Evolutionary conservation across 352 stramenopile species (phyloP), one percentile per base, ranked within the genome.

Genomic region (Thraustochytrium sp.): DNA sequence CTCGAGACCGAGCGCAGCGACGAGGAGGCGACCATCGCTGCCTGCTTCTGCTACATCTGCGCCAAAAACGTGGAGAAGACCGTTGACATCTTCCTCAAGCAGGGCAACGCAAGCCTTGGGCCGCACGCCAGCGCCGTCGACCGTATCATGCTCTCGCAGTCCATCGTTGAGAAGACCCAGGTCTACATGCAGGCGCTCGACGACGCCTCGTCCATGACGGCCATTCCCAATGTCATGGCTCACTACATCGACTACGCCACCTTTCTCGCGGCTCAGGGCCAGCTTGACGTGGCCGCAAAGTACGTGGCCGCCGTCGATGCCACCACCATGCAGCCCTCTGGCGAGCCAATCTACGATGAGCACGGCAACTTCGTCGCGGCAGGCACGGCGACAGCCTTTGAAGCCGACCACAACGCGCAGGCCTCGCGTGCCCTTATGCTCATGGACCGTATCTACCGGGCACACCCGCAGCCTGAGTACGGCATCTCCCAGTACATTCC

Each of bases 1-100:
- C 89, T 99, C 9, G 94, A 98, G 87, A 87, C 65, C 0, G 91
- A 94, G 73, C 54, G 80, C 21, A 2, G 21, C 34, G 73, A 76
- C 36, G 84, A 86, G 31, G 77, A 74, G 31, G 77, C 76, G 13
- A n/a, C 76, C n/a, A 86, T 54, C 34, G 82, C 64, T 31, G 49
- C 72, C 4, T 80, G 68, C 49, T 44, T 82, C 11, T 86, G 63
- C 62, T 86, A 63, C 84, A 63, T 84, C 54, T 86, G 76, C 38
- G 84, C 59, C 55, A 37, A 55, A 44, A 74, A 80, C 40, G 53
- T 80, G 59, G 53, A 84, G 26, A 74, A 80, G 62, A 80, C 55
- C 31, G 59, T 74, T 16, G 21, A 48, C 26, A 84, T 59, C 76
- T 62, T 84, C 4, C n/a, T 61, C 23, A 59, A 34, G 29, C 56